Base-by-base conservation (phyloP, 2,329 filamentous ascomycete species). In the Fusarium multiceps region DNA sequence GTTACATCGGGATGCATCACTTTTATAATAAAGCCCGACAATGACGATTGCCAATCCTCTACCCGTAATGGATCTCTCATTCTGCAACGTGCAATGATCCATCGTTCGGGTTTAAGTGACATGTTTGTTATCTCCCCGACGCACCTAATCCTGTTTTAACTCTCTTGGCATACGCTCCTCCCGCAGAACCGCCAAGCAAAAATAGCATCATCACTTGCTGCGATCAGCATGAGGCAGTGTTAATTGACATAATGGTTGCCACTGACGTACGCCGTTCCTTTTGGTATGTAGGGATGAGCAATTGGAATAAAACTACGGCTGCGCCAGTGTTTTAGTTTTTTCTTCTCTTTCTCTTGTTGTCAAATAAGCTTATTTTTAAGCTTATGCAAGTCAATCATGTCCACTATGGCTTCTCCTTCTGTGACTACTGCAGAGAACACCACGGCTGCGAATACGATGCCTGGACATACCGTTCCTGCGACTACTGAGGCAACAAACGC, bases 321-420 rank as follows among this genome's bases (percentile, higher is more conserved):
- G 21, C 42, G 23, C 21, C 59, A 28, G 6, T 25, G 28, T n/a
- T 40, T 42, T 47, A n/a, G 27, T 27, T 0, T 49, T 41, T 20
- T 14, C 27, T 48, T 32, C 21, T 14, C 14, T 27, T 30, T 21
- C 4, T 21, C 20, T 6, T 40, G 23, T 27, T 20, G 34, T 37
- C n/a, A 32, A 64, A 46, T 64, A 68, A 68, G 65, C 63, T 68
- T 68, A 59, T 45, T 59, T 51, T 63, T 68, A 68, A 68, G 65
- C 58, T 68, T 68, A 68, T 68, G 48, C 57, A 20, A 18, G 10
- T 32, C 28, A 9, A 16, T 14, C 28, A 27, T 16, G 6, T 18
- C 34, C 37, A 53, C 7, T 10, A 42, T 53, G 34, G 13, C n/a
- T 42, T 53, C 49, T 21, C 14, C 18, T 13, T 34, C 28, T 6